These are phyloP conservation scores for Pecoramyces ruminantium DNA, from an alignment of 192 early-diverging fungal genomes.

Conservation along the genomic window DNA sequence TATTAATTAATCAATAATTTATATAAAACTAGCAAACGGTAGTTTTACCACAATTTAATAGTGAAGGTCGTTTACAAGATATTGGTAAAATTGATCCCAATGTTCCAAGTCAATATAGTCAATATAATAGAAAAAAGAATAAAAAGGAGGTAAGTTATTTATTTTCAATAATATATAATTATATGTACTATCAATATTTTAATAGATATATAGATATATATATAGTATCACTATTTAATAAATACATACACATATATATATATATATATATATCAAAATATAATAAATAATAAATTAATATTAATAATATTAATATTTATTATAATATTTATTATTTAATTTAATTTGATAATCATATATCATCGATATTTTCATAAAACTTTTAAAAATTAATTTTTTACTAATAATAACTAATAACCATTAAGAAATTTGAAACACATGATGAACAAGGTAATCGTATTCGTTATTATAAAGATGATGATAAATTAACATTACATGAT, in stretches of 20 bases:
- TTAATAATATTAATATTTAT: too few species aligned
- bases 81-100: conserved; percentile 5
- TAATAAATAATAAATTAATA: too few species aligned
- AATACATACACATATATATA: too few species aligned
- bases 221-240: too few species aligned
- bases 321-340: too few species aligned
- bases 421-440: conserved; percentile 28
- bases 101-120: neutral
- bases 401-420: conserved; percentile 4
- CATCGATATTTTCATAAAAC: neutral
- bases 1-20: too few species aligned
- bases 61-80: conserved; percentile 35
- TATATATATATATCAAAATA: too few species aligned
- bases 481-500: conserved; percentile 32
- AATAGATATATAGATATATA: too few species aligned
- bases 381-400: too few species aligned
- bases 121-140: conserved; percentile 16
- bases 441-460: conserved; percentile 48
- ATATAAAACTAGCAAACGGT: neutral
- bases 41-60: conserved; percentile 32
- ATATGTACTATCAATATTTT: too few species aligned
- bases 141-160: conserved; percentile 8
- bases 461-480: conserved; percentile 36
- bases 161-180: conserved; percentile 1
- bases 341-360: too few species aligned